Percentiles rank a stretch among this genome's conserved stretches.
Evolutionary conservation across 1,139 yeast species (phyloP).

Genomic region (Pneumocystis canis): DNA sequence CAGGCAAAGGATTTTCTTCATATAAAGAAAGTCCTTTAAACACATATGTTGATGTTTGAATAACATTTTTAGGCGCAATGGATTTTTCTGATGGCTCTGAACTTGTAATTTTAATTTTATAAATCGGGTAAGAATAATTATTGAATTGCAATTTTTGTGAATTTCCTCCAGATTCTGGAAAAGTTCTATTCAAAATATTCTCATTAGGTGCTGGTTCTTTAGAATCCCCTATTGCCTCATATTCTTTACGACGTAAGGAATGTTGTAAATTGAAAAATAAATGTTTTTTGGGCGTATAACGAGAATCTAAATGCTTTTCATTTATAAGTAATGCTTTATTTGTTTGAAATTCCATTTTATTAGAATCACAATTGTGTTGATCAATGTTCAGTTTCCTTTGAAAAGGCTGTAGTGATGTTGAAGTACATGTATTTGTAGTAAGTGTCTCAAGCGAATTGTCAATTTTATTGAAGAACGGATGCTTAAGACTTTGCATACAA

Average conservation of each 20-base stretch:
- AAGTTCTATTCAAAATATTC: background rate
- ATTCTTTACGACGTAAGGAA: background rate
- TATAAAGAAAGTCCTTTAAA: background rate
- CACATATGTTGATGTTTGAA: background rate
- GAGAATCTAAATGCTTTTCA: background rate
- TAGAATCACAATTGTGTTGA: background rate
- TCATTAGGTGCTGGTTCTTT: background rate
- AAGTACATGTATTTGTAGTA: background rate
- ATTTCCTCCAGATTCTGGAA: background rate
- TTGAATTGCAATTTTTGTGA: background rate
- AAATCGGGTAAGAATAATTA: background rate
- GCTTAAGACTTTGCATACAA: background rate
- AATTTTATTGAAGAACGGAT: background rate
- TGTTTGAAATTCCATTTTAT: background rate
- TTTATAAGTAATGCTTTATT: background rate
- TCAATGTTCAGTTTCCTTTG: background rate
- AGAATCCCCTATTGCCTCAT: background rate
- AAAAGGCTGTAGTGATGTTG: background rate
- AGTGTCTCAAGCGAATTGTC: background rate
- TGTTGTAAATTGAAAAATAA: background rate
- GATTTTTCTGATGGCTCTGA: background rate
- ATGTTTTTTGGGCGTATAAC: background rate
- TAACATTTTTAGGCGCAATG: background rate
- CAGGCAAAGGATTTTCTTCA: background rate
- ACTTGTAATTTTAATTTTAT: background rate